These are phyloP conservation scores for Eimeria praecox DNA, from an alignment of 169 alveolate species.

Conservation along the genomic window DNA sequence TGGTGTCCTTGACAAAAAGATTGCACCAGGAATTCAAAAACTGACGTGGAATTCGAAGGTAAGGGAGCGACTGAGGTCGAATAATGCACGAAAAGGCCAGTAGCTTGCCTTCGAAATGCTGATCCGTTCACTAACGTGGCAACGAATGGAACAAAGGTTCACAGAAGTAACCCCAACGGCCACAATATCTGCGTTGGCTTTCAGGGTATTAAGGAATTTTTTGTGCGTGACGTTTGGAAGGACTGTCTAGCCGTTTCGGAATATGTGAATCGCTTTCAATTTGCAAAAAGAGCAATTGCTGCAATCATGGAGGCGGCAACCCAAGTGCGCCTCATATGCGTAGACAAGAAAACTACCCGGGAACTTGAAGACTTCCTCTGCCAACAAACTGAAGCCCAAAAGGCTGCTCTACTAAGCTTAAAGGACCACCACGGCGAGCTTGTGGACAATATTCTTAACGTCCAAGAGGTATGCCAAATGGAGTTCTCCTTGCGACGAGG, in stretches of 20 bases:
- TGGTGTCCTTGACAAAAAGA: conserved; percentile 83
- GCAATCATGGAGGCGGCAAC: conserved; percentile 31
- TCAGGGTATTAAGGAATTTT: conserved; percentile 91
- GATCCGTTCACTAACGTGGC: neutral
- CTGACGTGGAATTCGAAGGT: conserved; percentile 85
- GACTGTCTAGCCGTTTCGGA: conserved; percentile 90
- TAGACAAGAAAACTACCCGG: conserved; percentile 52
- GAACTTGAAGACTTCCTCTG: conserved; percentile 53
- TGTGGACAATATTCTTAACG: conserved; percentile 84
- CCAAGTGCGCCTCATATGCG: conserved; percentile 12
- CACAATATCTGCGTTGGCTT: neutral
- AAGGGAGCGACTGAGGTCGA: neutral
- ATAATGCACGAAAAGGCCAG: neutral
- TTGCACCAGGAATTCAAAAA: conserved; percentile 84
- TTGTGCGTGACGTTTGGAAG: conserved; percentile 92
- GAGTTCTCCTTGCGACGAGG: neutral
- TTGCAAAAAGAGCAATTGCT: conserved; percentile 22
- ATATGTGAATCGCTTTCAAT: conserved; percentile 87
- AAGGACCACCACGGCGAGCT: conserved; percentile 86
- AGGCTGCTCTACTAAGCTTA: neutral
- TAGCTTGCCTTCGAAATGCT: neutral
- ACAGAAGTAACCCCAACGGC: neutral
- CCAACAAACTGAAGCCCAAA: conserved; percentile 43
- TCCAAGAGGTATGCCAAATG: conserved; percentile 25
- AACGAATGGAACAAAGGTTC: neutral